phyloP scores from a whole-genome alignment of 148 eudicot genomes.

The Salicornia ramosissima region DNA sequence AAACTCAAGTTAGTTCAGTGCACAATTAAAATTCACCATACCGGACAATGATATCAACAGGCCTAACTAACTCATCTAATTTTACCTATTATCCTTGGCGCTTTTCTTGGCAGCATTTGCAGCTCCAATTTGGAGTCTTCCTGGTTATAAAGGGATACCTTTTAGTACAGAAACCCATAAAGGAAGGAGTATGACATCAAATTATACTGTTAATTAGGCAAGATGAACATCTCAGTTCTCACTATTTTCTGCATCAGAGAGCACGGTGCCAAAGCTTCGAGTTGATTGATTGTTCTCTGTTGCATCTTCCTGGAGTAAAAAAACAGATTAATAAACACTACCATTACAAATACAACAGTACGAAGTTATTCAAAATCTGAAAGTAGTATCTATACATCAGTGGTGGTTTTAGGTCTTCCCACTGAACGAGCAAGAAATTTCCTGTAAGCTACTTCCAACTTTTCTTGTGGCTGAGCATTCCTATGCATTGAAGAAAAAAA shows the following conservation, averaged over 20 bases:
- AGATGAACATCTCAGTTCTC: constrained; percentile 35
- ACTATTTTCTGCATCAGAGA: constrained; percentile 49
- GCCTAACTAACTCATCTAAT: background rate
- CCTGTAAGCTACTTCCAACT: constrained; percentile 53
- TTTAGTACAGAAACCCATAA: constrained; percentile 18
- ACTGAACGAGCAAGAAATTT: constrained; percentile 68
- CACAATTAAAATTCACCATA: background rate
- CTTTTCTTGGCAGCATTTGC: constrained; percentile 48
- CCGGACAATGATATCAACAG: background rate
- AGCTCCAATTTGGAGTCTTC: constrained; percentile 38
- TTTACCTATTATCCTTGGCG: constrained; percentile 58
- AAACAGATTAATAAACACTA: background rate
- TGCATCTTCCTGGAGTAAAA: constrained; percentile 52
- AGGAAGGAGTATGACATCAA: background rate
- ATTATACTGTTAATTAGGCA: constrained; percentile 4
- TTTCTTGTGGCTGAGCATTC: constrained; percentile 52
- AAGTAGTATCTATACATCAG: constrained; percentile 47
- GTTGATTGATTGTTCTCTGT: constrained; percentile 37
- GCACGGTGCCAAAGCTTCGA: constrained; percentile 83
- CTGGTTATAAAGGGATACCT: constrained; percentile 30
- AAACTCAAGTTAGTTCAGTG: constrained; percentile 7
- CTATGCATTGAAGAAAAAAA: constrained; percentile 25
- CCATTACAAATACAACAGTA: background rate
- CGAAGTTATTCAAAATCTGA: constrained; percentile 6
- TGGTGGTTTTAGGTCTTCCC: constrained; percentile 42